Base-by-base conservation (phyloP, 2,329 filamentous ascomycete species). In the Claviceps sp. region DNA sequence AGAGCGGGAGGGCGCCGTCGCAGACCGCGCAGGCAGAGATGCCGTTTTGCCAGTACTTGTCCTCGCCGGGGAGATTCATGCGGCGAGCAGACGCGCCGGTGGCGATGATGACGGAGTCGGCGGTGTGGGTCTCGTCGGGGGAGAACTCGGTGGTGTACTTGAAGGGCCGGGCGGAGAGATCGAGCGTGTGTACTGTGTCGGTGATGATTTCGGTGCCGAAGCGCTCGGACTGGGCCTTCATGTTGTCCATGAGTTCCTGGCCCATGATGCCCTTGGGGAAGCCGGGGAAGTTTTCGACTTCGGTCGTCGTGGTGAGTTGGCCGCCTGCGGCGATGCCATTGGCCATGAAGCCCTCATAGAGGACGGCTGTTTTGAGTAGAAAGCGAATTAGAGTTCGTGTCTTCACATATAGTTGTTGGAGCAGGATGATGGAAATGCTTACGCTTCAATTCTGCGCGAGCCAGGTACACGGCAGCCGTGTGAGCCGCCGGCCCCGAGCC, bases 341-440 rank as follows among this genome's bases (percentile, higher is more conserved):
- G 62, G 93, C 93, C 68, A 98, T 83, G 79, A 98, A 95, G 61
- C 93, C 93, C 74, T 98, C 93, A 68, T 97, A 98, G 60, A 98
- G 78, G 57, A 96, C 87, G 57, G 93, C 81, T 81, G 56, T 41
- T 26, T 47, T 47, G 36, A 30, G 16, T 9, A 4, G 8, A 6
- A 30, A 7, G 16, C 7, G 16, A 11, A 11, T 30, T 16, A 26
- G 5, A 11, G 18, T 47, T 20, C 47, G 18, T 36, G 14, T 30
- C 8, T 34, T 34, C 9, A 34, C 30, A 34, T 11, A 3, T 34
- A 11, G 30, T 34, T 11, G 9, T 34, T 34, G 30, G 30, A 34
- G 30, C 9, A 11, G 30, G 11, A 4, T 34, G 8, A 34, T 30
- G 30, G 30, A 11, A 16, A 34, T 37, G 69, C 77, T 67, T 64